Percentiles rank a stretch among this genome's conserved stretches.
These are phyloP conservation scores for Gastrolobium villosum DNA, from an alignment of 306 rosid species.

Conservation along the genomic window DNA sequence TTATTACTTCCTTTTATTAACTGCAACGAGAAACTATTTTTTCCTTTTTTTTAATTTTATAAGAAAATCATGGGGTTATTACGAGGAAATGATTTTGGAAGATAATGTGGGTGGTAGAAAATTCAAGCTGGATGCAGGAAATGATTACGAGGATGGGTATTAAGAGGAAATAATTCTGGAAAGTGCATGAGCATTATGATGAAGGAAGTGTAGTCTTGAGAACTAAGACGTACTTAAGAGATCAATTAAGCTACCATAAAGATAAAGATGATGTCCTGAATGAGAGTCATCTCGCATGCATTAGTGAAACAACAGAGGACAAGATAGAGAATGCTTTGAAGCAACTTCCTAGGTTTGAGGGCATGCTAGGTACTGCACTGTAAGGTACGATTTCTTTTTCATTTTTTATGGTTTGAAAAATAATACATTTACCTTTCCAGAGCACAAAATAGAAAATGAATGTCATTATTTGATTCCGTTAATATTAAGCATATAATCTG, in stretches of 20 bases:
- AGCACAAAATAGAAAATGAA: not conserved
- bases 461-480: too few relatives aligned
- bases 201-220: conserved; percentile 46
- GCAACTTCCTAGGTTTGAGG: conserved; percentile 53
- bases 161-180: conserved; percentile 68
- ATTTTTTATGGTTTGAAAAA: too few relatives aligned
- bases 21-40: too few relatives aligned
- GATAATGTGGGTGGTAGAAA: not conserved
- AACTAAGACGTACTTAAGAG: conserved; percentile 50
- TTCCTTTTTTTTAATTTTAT: too few relatives aligned
- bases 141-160: conserved; percentile 24
- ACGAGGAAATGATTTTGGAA: too few relatives aligned
- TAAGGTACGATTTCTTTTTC: too few relatives aligned
- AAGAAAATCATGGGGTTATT: too few relatives aligned
- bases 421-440: conserved; percentile 22
- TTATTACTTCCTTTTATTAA: too few relatives aligned
- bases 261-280: conserved; percentile 60
- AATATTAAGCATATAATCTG: not conserved
- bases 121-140: not conserved
- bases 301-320: conserved; percentile 51
- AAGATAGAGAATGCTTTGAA: conserved; percentile 57
- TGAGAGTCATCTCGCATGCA: conserved; percentile 48
- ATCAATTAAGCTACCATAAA: conserved; percentile 57
- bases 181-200: conserved; percentile 67
- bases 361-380: too few relatives aligned